Conservation (phyloP, 371 early-diverging fungal genomes). For the Syncephalis fuscata region DNA sequence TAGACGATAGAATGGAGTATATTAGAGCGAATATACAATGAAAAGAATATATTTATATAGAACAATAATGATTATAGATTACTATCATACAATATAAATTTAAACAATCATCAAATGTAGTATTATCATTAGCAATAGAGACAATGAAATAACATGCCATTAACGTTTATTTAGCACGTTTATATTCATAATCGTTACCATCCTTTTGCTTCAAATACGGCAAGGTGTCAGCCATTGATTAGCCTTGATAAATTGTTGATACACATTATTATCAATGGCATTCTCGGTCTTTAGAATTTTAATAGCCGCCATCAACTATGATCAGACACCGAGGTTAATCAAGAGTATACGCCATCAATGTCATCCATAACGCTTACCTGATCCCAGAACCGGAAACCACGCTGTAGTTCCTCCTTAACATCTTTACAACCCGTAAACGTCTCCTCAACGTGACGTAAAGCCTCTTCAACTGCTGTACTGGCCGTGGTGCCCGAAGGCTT, state of each 20-base stretch:
- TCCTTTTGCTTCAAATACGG: too few relatives aligned
- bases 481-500: not conserved
- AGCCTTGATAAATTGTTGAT: constrained; percentile 21
- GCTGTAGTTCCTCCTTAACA: constrained; percentile 20
- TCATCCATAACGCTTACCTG: constrained; percentile 7
- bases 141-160: too few relatives aligned
- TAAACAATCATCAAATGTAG: too few relatives aligned
- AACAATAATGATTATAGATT: too few relatives aligned
- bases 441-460: constrained; percentile 15
- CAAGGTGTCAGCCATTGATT: constrained; percentile 19
- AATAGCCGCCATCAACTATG: constrained; percentile 9
- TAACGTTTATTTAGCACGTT: too few relatives aligned
- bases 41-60: too few relatives aligned
- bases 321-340: not conserved
- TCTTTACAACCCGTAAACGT: constrained; percentile 20
- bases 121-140: too few relatives aligned
- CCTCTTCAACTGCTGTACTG: constrained; percentile 4
- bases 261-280: constrained; percentile 8
- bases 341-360: not conserved
- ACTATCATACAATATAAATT: too few relatives aligned
- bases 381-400: constrained; percentile 32
- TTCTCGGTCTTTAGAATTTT: constrained; percentile 12
- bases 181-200: too few relatives aligned
- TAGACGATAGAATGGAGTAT: too few relatives aligned
- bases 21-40: too few relatives aligned